A percentile compares a stretch with the other conserved stretches of the same genome.
phyloP scores from a whole-genome alignment of 2,329 filamentous ascomycete species.

The Colletotrichum coccodes region DNA sequence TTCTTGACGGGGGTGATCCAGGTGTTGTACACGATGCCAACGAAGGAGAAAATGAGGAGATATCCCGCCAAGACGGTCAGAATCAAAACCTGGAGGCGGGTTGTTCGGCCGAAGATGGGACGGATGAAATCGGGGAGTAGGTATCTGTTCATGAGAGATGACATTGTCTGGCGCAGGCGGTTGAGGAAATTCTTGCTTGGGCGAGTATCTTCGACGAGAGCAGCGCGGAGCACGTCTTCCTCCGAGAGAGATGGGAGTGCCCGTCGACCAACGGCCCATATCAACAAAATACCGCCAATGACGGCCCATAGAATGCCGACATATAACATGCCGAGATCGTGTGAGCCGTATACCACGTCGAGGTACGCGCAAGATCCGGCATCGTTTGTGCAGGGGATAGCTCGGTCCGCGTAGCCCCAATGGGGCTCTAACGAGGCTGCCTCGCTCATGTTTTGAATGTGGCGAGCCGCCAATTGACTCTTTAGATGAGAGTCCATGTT shows the following conservation, averaged over 20 bases:
- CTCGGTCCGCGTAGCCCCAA: conserved; percentile 59
- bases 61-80: conserved; percentile 69
- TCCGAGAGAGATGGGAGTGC: conserved; percentile 33
- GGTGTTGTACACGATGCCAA: conserved; percentile 73
- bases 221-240: conserved; percentile 18
- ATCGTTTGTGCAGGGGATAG: conserved; percentile 57
- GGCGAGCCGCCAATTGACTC: conserved; percentile 31
- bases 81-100: conserved; percentile 73
- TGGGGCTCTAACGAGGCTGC: conserved; percentile 50
- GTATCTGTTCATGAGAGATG: conserved; percentile 45
- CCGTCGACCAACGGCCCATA: conserved; percentile 51
- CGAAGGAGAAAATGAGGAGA: conserved; percentile 74
- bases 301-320: conserved; percentile 60
- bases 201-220: conserved; percentile 14
- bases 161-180: conserved; percentile 48
- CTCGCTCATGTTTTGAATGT: conserved; percentile 53
- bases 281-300: conserved; percentile 53
- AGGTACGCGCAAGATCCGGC: conserved; percentile 60
- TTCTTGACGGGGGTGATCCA: conserved; percentile 77
- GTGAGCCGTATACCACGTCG: conserved; percentile 59
- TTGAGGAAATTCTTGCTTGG: conserved; percentile 27
- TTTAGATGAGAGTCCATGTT: conserved; percentile 26
- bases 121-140: conserved; percentile 70
- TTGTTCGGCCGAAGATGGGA: conserved; percentile 73
- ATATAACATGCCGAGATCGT: conserved; percentile 62